phyloP scores from a whole-genome alignment of 2,329 filamentous ascomycete species.

The Ceratocystis smalleyi region DNA sequence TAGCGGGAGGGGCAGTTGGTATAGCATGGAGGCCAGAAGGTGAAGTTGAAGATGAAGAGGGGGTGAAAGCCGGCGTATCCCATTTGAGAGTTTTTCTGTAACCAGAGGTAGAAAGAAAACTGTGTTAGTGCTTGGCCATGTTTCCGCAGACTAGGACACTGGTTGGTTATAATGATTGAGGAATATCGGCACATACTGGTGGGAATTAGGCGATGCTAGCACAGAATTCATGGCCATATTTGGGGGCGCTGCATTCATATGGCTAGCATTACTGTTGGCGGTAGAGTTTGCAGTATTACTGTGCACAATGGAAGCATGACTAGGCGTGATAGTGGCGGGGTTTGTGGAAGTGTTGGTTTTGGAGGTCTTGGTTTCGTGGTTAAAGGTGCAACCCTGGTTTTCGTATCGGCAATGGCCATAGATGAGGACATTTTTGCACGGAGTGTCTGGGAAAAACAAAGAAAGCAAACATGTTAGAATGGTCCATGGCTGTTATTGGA shows the following conservation, averaged over 20 bases:
- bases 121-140: background rate
- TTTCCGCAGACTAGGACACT: background rate
- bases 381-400: constrained; percentile 81
- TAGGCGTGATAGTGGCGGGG: constrained; percentile 8
- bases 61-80: constrained; percentile 90
- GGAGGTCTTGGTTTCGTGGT: constrained; percentile 54
- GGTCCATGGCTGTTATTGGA: too few species aligned
- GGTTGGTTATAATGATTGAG: background rate
- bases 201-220: constrained; percentile 12
- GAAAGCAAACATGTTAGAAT: too few species aligned
- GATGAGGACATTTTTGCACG: constrained; percentile 84
- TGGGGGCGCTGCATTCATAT: constrained; percentile 1
- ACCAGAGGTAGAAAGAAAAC: too few species aligned
- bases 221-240: constrained; percentile 10
- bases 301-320: constrained; percentile 17
- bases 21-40: constrained; percentile 14
- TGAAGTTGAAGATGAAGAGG: constrained; percentile 28
- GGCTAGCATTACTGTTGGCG: background rate
- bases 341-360: constrained; percentile 8
- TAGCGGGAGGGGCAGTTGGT: constrained; percentile 7
- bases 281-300: constrained; percentile 10
- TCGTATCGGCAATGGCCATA: constrained; percentile 88
- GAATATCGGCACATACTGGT: constrained; percentile 9
- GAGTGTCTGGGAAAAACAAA: constrained; percentile 40
- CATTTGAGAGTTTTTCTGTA: constrained; percentile 48